Percentiles rank a stretch among this genome's conserved stretches.
Evolutionary conservation across 495 filamentous ascomycete genomes (phyloP).

Genomic region (Pyronema domesticum): DNA sequence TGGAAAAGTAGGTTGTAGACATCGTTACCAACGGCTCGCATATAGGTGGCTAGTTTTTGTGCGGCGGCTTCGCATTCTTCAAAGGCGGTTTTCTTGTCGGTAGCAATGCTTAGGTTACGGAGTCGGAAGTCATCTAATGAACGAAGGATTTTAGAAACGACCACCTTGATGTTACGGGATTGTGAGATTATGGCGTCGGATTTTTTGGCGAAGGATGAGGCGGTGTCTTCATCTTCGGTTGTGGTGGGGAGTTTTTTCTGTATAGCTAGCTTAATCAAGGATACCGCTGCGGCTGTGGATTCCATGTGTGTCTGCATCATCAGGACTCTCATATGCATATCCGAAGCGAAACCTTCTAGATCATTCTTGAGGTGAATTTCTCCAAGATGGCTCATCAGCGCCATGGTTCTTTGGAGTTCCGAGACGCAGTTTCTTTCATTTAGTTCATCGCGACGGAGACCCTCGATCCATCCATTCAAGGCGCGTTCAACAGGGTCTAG

Average conservation of each 20-base stretch:
- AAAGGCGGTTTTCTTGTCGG: constrained; percentile 37
- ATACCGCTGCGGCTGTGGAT: constrained; percentile 49
- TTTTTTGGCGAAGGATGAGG: constrained; percentile 48
- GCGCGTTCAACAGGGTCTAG: constrained; percentile 84
- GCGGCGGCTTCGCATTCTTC: constrained; percentile 44
- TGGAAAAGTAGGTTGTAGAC: constrained; percentile 48
- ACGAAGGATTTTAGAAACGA: constrained; percentile 59
- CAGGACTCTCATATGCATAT: constrained; percentile 52
- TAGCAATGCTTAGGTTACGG: constrained; percentile 55
- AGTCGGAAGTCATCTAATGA: constrained; percentile 61
- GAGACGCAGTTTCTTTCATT: constrained; percentile 61
- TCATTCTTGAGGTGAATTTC: constrained; percentile 58
- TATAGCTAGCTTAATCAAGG: constrained; percentile 44
- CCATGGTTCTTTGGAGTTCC: constrained; percentile 67
- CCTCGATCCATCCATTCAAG: constrained; percentile 76
- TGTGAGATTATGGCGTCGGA: constrained; percentile 54
- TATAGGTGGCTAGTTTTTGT: constrained; percentile 47
- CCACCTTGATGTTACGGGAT: constrained; percentile 67
- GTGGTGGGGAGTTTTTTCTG: constrained; percentile 39
- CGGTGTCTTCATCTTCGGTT: constrained; percentile 36
- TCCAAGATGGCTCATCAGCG: constrained; percentile 67
- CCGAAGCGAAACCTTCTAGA: constrained; percentile 61
- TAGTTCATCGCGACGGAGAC: constrained; percentile 65
- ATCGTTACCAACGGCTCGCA: constrained; percentile 47
- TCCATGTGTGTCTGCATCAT: constrained; percentile 71